Evolutionary conservation across 2,329 filamentous ascomycete genomes (phyloP).

Genomic region (Alternaria hordeiaustralica): DNA sequence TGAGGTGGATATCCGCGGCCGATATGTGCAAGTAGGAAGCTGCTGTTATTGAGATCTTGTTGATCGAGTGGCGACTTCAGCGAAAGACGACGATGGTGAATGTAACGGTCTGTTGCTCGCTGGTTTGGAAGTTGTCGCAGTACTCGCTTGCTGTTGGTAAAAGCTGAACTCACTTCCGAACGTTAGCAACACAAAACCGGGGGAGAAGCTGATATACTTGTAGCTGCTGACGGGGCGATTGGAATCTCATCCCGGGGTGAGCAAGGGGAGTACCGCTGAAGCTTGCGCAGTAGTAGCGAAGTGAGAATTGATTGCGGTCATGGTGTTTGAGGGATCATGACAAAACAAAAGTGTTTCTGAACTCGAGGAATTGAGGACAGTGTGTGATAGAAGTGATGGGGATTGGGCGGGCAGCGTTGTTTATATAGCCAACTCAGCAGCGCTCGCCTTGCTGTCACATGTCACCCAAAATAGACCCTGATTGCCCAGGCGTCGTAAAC

Average conservation of each 20-base stretch:
- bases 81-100: neutral
- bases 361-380: neutral
- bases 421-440: constrained; percentile 5
- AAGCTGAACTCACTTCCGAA: neutral
- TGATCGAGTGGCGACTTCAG: no score
- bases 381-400: constrained; percentile 4
- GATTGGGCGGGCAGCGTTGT: neutral
- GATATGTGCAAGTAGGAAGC: neutral
- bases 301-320: neutral
- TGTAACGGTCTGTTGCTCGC: neutral
- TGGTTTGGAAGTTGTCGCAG: neutral
- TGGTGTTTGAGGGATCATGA: neutral
- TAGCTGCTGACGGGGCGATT: neutral
- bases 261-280: neutral
- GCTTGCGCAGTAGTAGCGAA: neutral
- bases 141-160: neutral
- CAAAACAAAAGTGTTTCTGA: neutral
- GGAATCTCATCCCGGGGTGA: neutral
- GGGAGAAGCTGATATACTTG: neutral
- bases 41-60: no score
- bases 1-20: neutral
- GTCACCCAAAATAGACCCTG: neutral
- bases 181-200: neutral
- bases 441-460: neutral
- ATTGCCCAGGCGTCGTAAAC: neutral